A percentile compares a stretch with the other conserved stretches of the same genome.
These are phyloP conservation scores for Scenedesmus sp. DNA, from an alignment of 163 green algal genomes.

Conservation along the genomic window DNA sequence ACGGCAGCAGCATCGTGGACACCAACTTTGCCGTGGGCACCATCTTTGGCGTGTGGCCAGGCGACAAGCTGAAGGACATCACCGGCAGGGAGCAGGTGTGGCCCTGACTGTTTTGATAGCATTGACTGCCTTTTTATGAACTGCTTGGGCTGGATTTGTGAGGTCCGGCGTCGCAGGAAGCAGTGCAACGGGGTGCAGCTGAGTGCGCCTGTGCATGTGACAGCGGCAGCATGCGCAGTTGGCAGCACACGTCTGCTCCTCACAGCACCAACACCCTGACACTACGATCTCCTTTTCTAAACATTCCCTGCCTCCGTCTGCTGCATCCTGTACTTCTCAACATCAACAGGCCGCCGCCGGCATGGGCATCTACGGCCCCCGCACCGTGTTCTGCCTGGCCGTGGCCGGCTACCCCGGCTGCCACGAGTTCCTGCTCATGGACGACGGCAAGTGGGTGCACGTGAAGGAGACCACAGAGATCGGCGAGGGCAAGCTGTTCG, in stretches of 20 bases:
- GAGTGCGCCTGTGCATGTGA: no score
- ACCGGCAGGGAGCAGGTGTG: constrained; percentile 46
- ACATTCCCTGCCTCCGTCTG: no score
- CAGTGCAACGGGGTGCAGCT: no score
- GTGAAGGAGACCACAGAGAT: constrained; percentile 94
- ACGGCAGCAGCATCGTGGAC: constrained; percentile 95
- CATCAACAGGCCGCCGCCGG: constrained; percentile 84
- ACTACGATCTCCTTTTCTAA: not conserved
- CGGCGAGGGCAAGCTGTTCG: constrained; percentile 95
- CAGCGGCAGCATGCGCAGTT: no score
- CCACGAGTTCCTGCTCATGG: constrained; percentile 97
- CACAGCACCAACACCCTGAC: not conserved
- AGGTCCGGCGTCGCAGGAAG: no score
- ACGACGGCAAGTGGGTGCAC: constrained; percentile 97
- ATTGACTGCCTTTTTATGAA: no score
- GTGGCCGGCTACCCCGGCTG: constrained; percentile 89
- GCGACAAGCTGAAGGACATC: constrained; percentile 63
- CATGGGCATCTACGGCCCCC: constrained; percentile 94
- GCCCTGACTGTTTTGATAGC: no score
- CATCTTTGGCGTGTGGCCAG: constrained; percentile 96
- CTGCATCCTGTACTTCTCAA: no score
- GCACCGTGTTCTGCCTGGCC: constrained; percentile 93
- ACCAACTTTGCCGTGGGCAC: constrained; percentile 97
- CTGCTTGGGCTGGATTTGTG: no score
- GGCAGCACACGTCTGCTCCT: no score